These are phyloP conservation scores for Phylloporus sp. DNA, from an alignment of 768 basidiomycete species.

Conservation along the genomic window DNA sequence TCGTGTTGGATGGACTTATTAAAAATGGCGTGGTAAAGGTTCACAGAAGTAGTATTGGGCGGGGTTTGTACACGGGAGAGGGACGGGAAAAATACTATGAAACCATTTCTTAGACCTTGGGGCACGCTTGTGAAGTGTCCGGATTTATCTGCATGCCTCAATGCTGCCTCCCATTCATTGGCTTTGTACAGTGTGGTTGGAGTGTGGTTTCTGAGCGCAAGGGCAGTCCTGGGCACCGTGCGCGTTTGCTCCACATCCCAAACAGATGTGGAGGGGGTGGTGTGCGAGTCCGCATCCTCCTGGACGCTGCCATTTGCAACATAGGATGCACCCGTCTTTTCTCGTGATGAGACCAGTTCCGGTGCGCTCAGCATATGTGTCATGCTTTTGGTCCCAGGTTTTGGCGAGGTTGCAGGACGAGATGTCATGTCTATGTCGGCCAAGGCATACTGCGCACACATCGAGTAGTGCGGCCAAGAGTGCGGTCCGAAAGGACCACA, in stretches of 20 bases:
- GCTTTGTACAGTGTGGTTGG: constrained; percentile 4
- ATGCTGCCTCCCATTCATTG: constrained; percentile 2
- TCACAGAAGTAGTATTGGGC: constrained; percentile 7
- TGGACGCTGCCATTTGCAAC: constrained; percentile 1
- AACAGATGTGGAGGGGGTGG: constrained; percentile 4
- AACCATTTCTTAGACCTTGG: neutral
- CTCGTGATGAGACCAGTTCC: constrained; percentile 15
- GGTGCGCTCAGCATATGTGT: neutral
- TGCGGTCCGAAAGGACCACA: neutral
- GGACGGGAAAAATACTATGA: constrained; percentile 8
- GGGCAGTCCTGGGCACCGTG: constrained; percentile 9
- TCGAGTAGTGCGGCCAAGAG: neutral
- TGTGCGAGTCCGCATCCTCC: constrained; percentile 3
- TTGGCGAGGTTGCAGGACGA: neutral
- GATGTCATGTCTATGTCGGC: neutral
- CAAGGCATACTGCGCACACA: neutral
- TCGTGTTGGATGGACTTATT: neutral
- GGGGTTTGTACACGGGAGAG: neutral
- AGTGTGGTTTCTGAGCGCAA: neutral
- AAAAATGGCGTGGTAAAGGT: neutral
- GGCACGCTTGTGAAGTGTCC: neutral
- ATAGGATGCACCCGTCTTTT: neutral
- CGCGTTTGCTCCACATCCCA: neutral
- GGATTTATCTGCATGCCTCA: neutral
- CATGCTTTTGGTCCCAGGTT: neutral